A percentile compares a stretch with the other conserved stretches of the same genome.
Conservation (phyloP, 768 basidiomycete species). For the Naganishia onofrii region DNA sequence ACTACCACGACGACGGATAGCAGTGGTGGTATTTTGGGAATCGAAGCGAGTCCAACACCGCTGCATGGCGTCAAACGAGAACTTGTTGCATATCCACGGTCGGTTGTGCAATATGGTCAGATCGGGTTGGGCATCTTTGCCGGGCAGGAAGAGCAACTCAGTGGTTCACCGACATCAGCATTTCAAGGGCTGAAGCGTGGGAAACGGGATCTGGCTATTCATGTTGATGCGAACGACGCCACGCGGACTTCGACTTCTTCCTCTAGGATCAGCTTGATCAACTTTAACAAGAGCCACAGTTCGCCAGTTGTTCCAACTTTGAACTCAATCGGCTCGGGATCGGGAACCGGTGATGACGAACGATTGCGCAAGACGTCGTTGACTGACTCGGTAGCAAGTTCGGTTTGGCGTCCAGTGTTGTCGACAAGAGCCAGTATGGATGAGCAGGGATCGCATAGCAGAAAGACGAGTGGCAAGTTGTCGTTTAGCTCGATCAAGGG, state of each 20-base stretch:
- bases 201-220: conserved; percentile 12
- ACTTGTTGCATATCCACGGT: neutral
- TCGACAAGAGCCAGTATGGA: neutral
- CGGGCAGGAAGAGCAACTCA: neutral
- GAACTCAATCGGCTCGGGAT: neutral
- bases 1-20: conserved; percentile 9
- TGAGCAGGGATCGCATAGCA: neutral
- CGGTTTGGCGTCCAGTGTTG: neutral
- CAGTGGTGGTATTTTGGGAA: neutral
- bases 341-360: neutral
- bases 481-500: conserved; percentile 13
- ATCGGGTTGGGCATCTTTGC: conserved; percentile 16
- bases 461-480: conserved; percentile 11
- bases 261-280: neutral
- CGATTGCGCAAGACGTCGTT: conserved; percentile 7
- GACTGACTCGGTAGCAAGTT: neutral
- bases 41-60: conserved; percentile 9
- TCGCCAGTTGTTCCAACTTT: conserved; percentile 8
- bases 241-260: neutral
- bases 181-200: conserved; percentile 13
- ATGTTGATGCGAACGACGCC: neutral
- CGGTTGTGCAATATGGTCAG: neutral
- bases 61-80: neutral
- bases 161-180: neutral
- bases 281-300: conserved; percentile 15